phyloP scores from a whole-genome alignment of 805 yeast genomes.

The Myxozyma neotropica region DNA sequence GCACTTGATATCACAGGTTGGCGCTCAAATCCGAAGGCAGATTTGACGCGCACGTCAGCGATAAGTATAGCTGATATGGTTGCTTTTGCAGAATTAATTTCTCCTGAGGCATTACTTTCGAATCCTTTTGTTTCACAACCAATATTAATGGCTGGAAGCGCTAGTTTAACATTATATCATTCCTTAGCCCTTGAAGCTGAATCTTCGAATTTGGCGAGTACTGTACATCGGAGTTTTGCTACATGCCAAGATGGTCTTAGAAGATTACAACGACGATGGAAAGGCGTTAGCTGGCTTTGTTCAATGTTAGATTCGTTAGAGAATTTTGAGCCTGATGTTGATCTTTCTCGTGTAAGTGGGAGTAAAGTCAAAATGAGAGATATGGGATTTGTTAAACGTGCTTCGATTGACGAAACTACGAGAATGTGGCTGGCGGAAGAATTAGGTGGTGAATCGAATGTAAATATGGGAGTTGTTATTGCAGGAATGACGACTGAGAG shows the following conservation, averaged over 20 bases:
- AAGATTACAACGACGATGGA: constrained; percentile 36
- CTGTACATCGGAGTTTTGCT: constrained; percentile 34
- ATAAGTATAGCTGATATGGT: constrained; percentile 40
- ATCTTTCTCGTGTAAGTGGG: constrained; percentile 31
- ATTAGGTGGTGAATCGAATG: constrained; percentile 27
- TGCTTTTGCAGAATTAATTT: constrained; percentile 38
- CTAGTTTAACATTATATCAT: constrained; percentile 36
- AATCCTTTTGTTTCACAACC: constrained; percentile 40
- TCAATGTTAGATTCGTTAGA: constrained; percentile 38
- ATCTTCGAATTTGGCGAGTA: constrained; percentile 19
- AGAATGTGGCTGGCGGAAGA: constrained; percentile 34
- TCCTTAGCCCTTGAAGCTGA: constrained; percentile 28
- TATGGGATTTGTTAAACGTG: constrained; percentile 35
- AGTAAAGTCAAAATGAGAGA: constrained; percentile 33
- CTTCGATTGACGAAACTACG: constrained; percentile 36
- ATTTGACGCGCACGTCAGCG: constrained; percentile 39
- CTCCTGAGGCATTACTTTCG: constrained; percentile 37
- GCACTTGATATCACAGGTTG: constrained; percentile 33
- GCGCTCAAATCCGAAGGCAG: constrained; percentile 33
- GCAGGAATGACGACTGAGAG: constrained; percentile 33
- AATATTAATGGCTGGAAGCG: constrained; percentile 38
- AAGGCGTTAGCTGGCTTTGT: constrained; percentile 40
- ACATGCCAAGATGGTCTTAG: constrained; percentile 36
- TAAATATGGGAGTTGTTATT: constrained; percentile 33
- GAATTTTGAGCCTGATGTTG: constrained; percentile 39